Percentiles rank a stretch among this genome's conserved stretches.
phyloP scores from a whole-genome alignment of 176 grass and related monocot genomes.

The Zea mays region Zm-B73-REFERENCE-NAM-5.0 NC_050096.1:292007001-292007500 shows the following conservation, averaged over 20 bases:
- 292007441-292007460: not conserved
- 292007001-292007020: slow-evolving; percentile 76
- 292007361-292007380: slow-evolving; percentile 27
- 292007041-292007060: slow-evolving; percentile 89
- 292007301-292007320: slow-evolving; percentile 26
- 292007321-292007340: not conserved
- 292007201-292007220: slow-evolving; percentile 29
- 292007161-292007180: no score
- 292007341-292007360: not conserved
- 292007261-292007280: slow-evolving; percentile 42
- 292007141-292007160: slow-evolving; percentile 44
- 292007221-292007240: slow-evolving; percentile 42
- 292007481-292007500: not conserved
- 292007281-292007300: slow-evolving; percentile 22
- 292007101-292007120: slow-evolving; percentile 73
- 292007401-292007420: not conserved
- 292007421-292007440: slow-evolving; percentile 1
- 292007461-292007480: not conserved
- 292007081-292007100: slow-evolving; percentile 76
- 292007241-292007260: slow-evolving; percentile 34
- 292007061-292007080: slow-evolving; percentile 78
- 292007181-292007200: no score
- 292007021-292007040: slow-evolving; percentile 82
- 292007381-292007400: not conserved
- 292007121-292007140: slow-evolving; percentile 64